Base-by-base conservation (phyloP, 2,329 filamentous ascomycete genomes). In the Thielaviopsis populi region DNA sequence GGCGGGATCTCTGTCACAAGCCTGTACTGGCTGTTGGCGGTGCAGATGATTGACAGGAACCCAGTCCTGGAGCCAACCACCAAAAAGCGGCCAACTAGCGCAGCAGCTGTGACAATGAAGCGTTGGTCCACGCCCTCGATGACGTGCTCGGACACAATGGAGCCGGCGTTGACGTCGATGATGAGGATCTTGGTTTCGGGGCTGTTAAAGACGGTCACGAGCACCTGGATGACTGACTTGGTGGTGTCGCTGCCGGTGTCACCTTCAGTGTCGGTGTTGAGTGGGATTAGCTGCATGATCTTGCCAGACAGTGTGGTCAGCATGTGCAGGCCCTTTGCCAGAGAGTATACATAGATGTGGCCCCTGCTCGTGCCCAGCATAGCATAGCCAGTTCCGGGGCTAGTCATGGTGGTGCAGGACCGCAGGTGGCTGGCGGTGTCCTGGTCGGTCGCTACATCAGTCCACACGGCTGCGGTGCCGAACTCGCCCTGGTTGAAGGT, bases 61-160 rank as follows among this genome's bases (percentile, higher is more conserved):
- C 82, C 82, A 48, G 77, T 76, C 1, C 82, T 75, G 0, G 80
- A 82, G 11, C 83, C 83, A 3, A 84, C 72, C 46, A 83, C 69
- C 15, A 84, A 71, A n/a, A 75, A 70, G 1, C 70, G 70, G 8
- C 72, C 70, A 54, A 75, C 70, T 30, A 74, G 72, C 1, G 74
- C 72, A 2, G 79, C 79, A 8, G 78, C 75, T 0, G 80, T 79
- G 30, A 78, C 72, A 54, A 79, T 75, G 67, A 81, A 83, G 5
- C 76, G 74, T n/a, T 71, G 69, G n/a, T 79, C 77, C 10, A 82
- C 72, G 0, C 70, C 72, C 7, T 72, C 68, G 15, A 79, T 68
- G 30, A 71, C 69, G 8, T 69, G 67, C 62, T 70, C 70, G 33
- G 67, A 71, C 10, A 69, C 68, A 2, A 75, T 64, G 1, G 68